Evolutionary conservation across 2,329 filamentous ascomycete genomes (phyloP).

Genomic region (Apiospora marii): DNA sequence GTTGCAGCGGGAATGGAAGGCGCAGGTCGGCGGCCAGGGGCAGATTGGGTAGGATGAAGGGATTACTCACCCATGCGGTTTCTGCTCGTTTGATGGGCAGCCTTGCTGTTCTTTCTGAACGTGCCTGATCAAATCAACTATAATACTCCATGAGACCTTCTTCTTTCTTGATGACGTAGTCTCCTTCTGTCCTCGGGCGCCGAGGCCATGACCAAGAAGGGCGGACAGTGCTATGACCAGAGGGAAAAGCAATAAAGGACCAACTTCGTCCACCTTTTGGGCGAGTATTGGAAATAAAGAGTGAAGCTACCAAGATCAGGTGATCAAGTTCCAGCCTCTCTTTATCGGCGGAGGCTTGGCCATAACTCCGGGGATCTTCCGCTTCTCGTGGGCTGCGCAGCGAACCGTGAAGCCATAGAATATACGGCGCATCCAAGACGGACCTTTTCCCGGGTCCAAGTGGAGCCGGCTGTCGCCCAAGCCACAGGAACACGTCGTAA

Average conservation of each 20-base stretch:
- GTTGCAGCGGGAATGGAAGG: constrained; percentile 49
- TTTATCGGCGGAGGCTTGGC: not conserved
- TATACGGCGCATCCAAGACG: not conserved
- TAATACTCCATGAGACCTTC: not conserved
- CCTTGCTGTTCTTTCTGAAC: not conserved
- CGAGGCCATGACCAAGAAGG: not conserved
- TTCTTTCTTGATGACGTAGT: not conserved
- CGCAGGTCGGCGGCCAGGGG: not conserved
- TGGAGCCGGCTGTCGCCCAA: not conserved
- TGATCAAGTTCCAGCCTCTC: not conserved
- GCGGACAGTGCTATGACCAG: too few species aligned
- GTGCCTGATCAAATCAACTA: not conserved
- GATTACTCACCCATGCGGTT: not conserved
- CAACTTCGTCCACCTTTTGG: not conserved
- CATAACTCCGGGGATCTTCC: not conserved
- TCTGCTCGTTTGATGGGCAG: not conserved
- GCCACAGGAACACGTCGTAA: not conserved
- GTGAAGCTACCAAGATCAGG: not conserved
- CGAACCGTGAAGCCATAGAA: not conserved
- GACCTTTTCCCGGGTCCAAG: not conserved
- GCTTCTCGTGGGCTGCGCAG: not conserved
- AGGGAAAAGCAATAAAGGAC: too few species aligned
- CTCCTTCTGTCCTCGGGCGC: not conserved
- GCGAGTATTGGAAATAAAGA: not conserved
- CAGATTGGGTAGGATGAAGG: not conserved